Evolutionary conservation across 2,329 filamentous ascomycete genomes (phyloP).

Genomic region (Xylaria arbuscula): DNA sequence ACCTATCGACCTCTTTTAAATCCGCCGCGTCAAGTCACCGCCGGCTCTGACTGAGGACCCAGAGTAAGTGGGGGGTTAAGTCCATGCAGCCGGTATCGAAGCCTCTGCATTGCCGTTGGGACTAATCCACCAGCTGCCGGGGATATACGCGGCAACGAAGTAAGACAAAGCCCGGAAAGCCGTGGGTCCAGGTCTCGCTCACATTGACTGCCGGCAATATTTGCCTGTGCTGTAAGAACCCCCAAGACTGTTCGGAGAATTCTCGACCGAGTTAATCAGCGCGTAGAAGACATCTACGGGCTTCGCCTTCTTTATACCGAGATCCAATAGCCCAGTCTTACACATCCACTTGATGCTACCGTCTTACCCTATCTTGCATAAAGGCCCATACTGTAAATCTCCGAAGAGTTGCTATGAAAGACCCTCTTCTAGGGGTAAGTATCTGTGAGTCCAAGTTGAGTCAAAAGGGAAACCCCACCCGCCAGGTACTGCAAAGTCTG

Average conservation of each 20-base stretch:
- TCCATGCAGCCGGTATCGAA: conserved; percentile 5
- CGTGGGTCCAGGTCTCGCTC: not conserved
- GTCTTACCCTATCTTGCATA: not conserved
- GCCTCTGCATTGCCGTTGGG: conserved; percentile 16
- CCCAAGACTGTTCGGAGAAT: not conserved
- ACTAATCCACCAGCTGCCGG: conserved; percentile 8
- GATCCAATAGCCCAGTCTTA: not conserved
- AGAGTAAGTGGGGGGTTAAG: not conserved
- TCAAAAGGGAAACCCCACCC: not conserved
- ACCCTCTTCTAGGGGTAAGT: not conserved
- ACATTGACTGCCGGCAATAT: conserved; percentile 5
- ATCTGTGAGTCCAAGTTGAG: not conserved
- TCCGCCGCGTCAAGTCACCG: not conserved
- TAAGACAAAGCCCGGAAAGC: conserved; percentile 3
- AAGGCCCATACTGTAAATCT: too few relatives aligned
- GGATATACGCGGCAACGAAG: not conserved
- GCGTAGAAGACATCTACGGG: not conserved
- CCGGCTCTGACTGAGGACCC: conserved; percentile 9
- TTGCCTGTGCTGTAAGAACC: not conserved
- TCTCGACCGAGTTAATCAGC: not conserved
- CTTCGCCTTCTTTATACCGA: not conserved
- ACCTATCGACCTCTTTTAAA: not conserved
- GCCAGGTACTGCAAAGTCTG: not conserved
- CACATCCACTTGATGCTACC: not conserved
- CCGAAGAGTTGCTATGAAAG: not conserved